Evolutionary conservation across 305 asterid species (phyloP).

Genomic region (Solanum hybrid): DNA sequence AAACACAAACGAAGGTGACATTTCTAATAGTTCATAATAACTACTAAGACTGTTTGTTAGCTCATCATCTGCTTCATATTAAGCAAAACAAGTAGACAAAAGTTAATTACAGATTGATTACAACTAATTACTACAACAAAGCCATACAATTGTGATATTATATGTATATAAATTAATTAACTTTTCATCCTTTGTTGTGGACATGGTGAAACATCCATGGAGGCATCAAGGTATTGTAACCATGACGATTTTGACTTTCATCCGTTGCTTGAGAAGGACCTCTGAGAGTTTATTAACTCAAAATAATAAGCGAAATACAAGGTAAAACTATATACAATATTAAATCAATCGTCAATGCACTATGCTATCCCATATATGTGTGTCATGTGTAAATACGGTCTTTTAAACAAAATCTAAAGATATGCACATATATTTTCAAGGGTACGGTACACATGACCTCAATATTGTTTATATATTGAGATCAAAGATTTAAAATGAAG

Average conservation of each 20-base stretch:
- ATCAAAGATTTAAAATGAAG: not conserved
- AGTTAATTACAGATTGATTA: not conserved
- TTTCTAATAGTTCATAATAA: not conserved
- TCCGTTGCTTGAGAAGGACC: not conserved
- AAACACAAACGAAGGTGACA: not conserved
- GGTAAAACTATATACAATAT: not conserved
- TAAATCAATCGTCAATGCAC: not conserved
- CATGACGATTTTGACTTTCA: constrained; percentile 1
- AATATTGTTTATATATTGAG: not conserved
- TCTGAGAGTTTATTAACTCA: not conserved
- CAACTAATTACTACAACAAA: not conserved
- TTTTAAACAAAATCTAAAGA: not conserved
- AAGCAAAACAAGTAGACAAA: not conserved
- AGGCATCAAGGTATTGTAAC: constrained; percentile 18
- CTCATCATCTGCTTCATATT: not conserved
- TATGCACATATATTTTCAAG: not conserved
- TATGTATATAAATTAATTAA: not conserved
- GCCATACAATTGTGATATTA: not conserved
- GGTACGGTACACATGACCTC: not conserved
- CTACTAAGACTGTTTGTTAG: not conserved
- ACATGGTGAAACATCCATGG: constrained; percentile 38
- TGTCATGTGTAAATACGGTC: not conserved
- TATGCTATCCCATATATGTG: not conserved
- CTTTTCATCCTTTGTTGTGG: not conserved
- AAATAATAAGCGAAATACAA: not conserved